Percentiles rank a stretch among this genome's conserved stretches.
These are phyloP conservation scores for Thuja plicata DNA, from an alignment of 83 land plant genomes.

Conservation along the genomic window DNA sequence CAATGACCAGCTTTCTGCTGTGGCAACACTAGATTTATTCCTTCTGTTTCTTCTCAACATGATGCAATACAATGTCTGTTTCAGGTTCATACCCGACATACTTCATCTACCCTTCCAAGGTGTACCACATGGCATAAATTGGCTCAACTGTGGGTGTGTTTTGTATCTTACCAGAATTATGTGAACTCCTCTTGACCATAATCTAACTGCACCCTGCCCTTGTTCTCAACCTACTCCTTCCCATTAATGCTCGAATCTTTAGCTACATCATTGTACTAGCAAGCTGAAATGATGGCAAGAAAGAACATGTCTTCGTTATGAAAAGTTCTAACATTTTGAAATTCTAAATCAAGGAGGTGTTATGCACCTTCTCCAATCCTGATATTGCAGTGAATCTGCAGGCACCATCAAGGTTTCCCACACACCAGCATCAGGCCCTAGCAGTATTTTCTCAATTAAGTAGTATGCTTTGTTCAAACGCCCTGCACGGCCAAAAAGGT, in stretches of 20 bases:
- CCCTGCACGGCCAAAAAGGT: conserved; percentile 29
- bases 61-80: conserved; percentile 12
- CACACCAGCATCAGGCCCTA: conserved; percentile 32
- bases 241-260: conserved; percentile 28
- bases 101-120: conserved; percentile 8
- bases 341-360: conserved; percentile 24
- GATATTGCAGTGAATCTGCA: conserved; percentile 31
- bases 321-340: conserved; percentile 22
- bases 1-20: conserved; percentile 23
- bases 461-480: conserved; percentile 26
- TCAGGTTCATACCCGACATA: conserved; percentile 16
- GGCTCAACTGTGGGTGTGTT: neutral
- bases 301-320: conserved; percentile 23
- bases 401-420: conserved; percentile 38
- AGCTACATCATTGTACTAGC: conserved; percentile 18
- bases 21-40: conserved; percentile 14
- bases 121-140: conserved; percentile 18
- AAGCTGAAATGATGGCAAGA: conserved; percentile 18
- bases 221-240: conserved; percentile 20
- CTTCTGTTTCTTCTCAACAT: conserved; percentile 15
- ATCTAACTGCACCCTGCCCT: conserved; percentile 33
- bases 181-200: conserved; percentile 17
- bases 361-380: conserved; percentile 26
- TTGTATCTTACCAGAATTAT: conserved; percentile 16
- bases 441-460: conserved; percentile 30